Evolutionary conservation across 805 yeast species (phyloP), one percentile per base, ranked within the genome.

Genomic region (Ogataea methanolica): DNA sequence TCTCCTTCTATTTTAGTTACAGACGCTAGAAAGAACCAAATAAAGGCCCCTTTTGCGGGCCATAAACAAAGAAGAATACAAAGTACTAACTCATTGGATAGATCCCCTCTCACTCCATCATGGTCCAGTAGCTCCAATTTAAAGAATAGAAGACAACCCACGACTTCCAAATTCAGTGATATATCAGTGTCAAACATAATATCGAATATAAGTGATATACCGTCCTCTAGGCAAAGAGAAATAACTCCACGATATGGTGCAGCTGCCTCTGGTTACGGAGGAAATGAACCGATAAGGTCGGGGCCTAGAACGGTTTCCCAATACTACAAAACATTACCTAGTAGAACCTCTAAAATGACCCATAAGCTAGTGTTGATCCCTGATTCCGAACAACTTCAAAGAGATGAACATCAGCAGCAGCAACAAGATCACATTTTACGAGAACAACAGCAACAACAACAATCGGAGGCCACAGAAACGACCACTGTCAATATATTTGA

Each of bases 1-100:
- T 88, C 97, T 31, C 97, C 98, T 11, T 88, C 96, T 1, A 91
- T 91, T 60, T 74, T 91, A 48, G 98, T 91, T 36, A 92, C 98
- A 0, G 98, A 91, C 68, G 80, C 88, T 2, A 73, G 98, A 50
- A 75, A 80, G 45, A 70, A 70, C 49, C 72, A 67, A 46, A 66
- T 71, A 21, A 73, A 73, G 52, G 94, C 92, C 0, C 95, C 94
- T 1, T 88, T 82, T 74, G 94, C 94, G 1, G 91, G 92, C 34
- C 81, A 76, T 45, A 69, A 68, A 53, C 48, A 57, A 33, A 59
- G 56, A 23, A 47, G 52, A 44, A 52, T 59, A 36, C 57, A 51
- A 43, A 48, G 56, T 31, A 49, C 53, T 5, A 48, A 53, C 8
- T 42, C 43, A 36, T 40, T 51, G 42, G 62, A 54, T 17, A 47